Evolutionary conservation across 495 filamentous ascomycete species (phyloP).

Genomic region (Tirmania nivea): DNA sequence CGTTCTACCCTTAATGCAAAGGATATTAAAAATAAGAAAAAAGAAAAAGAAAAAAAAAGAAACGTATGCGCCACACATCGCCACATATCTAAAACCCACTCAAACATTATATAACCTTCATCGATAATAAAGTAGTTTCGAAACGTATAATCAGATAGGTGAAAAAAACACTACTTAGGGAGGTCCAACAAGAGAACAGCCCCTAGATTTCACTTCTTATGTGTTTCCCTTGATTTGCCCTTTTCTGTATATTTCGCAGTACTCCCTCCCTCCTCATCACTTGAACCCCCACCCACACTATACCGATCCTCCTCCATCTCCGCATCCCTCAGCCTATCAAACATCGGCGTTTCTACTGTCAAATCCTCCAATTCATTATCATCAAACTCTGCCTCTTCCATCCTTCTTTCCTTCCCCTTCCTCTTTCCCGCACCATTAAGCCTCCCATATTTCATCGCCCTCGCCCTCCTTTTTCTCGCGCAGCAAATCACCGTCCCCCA

Average conservation of each 20-base stretch:
- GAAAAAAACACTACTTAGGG: background rate
- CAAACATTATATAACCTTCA: background rate
- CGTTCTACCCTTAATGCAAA: too few relatives aligned
- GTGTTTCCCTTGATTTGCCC: constrained; percentile 6
- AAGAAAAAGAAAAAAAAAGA: background rate
- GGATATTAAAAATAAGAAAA: background rate
- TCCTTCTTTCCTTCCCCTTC: constrained; percentile 21
- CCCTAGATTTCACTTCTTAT: background rate
- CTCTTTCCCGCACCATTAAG: constrained; percentile 29
- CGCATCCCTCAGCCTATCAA: constrained; percentile 10
- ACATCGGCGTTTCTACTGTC: constrained; percentile 28
- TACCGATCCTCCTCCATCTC: constrained; percentile 25
- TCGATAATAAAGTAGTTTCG: background rate
- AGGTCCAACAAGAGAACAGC: background rate
- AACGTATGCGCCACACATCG: background rate
- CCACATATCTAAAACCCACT: background rate
- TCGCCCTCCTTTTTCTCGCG: constrained; percentile 32
- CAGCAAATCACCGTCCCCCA: constrained; percentile 83
- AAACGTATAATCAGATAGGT: background rate
- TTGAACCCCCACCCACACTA: constrained; percentile 36
- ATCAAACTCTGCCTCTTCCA: constrained; percentile 61
- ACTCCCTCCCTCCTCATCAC: constrained; percentile 27
- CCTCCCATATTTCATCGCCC: constrained; percentile 18
- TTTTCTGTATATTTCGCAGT: constrained; percentile 12
- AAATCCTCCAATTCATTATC: constrained; percentile 69